A percentile compares a stretch with the other conserved stretches of the same genome.
These are phyloP conservation scores for Tympanopsis confertula DNA, from an alignment of 2,329 filamentous ascomycete genomes.

Conservation along the genomic window DNA sequence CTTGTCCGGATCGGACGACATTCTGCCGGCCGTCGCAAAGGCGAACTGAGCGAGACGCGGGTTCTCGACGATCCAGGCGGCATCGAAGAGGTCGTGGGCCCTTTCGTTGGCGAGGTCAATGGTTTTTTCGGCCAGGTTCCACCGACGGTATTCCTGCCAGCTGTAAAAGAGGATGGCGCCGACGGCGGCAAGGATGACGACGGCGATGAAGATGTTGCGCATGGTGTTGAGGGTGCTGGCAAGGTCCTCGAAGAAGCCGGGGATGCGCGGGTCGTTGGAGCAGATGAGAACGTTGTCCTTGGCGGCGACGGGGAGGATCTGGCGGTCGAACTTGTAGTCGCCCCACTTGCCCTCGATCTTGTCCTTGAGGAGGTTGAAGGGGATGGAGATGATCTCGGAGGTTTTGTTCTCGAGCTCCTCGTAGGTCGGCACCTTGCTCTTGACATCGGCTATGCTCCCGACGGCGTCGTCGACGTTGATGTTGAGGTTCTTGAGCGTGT, in stretches of 20 bases:
- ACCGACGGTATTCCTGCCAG: slow-evolving; percentile 47
- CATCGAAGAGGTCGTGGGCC: not conserved
- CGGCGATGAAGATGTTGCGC: slow-evolving; percentile 45
- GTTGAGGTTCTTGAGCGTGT: slow-evolving; percentile 32
- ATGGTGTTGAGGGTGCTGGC: slow-evolving; percentile 35
- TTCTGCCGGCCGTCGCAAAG: not conserved
- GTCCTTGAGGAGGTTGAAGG: slow-evolving; percentile 43
- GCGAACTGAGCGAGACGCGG: not conserved
- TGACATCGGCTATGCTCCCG: slow-evolving; percentile 42
- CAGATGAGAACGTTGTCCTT: slow-evolving; percentile 54
- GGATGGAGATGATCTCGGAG: slow-evolving; percentile 40
- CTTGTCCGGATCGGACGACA: not conserved
- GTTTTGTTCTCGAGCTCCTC: slow-evolving; percentile 52
- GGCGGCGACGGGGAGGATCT: slow-evolving; percentile 45
- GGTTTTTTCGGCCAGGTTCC: slow-evolving; percentile 13
- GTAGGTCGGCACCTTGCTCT: slow-evolving; percentile 49
- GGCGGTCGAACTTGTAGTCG: slow-evolving; percentile 46
- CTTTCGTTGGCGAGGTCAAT: not conserved
- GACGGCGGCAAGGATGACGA: slow-evolving; percentile 46
- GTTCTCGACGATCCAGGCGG: not conserved
- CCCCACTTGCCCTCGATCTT: slow-evolving; percentile 42
- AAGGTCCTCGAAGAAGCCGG: slow-evolving; percentile 51
- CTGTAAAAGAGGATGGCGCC: slow-evolving; percentile 51
- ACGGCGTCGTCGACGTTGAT: slow-evolving; percentile 33
- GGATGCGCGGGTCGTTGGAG: slow-evolving; percentile 50